Conservation (phyloP, 305 asterid species). For the Fraxinus floribunda region DNA sequence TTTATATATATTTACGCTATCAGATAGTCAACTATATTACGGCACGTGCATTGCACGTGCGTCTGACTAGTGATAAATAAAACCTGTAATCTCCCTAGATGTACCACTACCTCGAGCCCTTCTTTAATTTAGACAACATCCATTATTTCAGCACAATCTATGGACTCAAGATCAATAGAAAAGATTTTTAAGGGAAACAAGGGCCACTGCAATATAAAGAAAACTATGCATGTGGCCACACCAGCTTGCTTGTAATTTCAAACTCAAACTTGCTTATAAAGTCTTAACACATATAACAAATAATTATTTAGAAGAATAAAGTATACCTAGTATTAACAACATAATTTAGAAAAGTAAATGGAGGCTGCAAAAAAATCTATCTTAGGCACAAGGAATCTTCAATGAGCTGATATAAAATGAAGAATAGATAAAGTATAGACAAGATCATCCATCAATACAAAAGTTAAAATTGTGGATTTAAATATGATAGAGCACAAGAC, state of each 20-base stretch:
- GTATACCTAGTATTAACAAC: neutral
- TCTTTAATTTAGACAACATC: constrained; percentile 59
- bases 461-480: neutral
- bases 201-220: neutral
- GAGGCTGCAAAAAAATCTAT: neutral
- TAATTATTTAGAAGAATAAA: constrained; percentile 15
- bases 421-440: neutral
- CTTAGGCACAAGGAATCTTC: neutral
- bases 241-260: constrained; percentile 91
- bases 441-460: neutral
- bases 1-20: no score
- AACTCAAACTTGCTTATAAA: constrained; percentile 89
- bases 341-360: neutral
- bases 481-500: no score
- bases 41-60: no score
- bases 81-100: constrained; percentile 94
- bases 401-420: neutral
- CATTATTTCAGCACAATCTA: constrained; percentile 82
- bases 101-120: constrained; percentile 96
- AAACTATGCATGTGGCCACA: constrained; percentile 10
- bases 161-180: constrained; percentile 24
- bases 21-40: no score
- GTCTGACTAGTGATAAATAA: no score
- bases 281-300: constrained; percentile 75
- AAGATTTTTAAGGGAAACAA: constrained; percentile 16